These are phyloP conservation scores for Iberis amara DNA, from an alignment of 441 rosid species.

Conservation along the genomic window DNA sequence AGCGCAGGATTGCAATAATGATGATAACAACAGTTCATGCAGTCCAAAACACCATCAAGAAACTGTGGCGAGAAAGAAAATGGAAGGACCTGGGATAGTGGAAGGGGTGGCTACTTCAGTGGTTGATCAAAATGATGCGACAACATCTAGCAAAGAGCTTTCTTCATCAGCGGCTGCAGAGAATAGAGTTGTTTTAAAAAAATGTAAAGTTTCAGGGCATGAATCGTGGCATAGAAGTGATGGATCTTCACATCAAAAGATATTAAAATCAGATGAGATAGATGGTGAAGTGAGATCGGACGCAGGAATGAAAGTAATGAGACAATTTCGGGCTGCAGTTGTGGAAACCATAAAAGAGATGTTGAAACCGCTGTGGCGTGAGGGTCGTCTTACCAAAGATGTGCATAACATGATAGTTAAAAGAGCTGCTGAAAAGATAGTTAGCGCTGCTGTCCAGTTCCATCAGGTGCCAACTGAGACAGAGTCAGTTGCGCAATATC, in stretches of 20 bases:
- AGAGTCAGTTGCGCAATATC: constrained; percentile 55
- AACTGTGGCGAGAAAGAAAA: constrained; percentile 32
- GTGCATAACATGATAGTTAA: constrained; percentile 72
- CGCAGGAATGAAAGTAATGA: constrained; percentile 40
- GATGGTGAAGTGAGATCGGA: constrained; percentile 45
- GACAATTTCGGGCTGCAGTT: constrained; percentile 58
- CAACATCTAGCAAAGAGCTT: constrained; percentile 44
- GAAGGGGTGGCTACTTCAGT: constrained; percentile 50
- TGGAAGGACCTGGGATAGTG: constrained; percentile 30
- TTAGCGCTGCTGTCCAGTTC: constrained; percentile 48
- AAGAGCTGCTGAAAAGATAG: constrained; percentile 71
- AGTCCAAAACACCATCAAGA: constrained; percentile 38
- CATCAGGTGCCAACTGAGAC: constrained; percentile 55
- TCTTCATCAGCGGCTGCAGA: constrained; percentile 39
- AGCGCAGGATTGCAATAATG: constrained; percentile 36
- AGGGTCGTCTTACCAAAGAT: constrained; percentile 75
- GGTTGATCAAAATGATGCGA: constrained; percentile 40
- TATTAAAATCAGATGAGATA: constrained; percentile 32
- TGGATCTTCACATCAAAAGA: constrained; percentile 36
- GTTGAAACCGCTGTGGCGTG: constrained; percentile 78
- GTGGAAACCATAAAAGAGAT: constrained; percentile 63
- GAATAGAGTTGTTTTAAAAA: constrained; percentile 36
- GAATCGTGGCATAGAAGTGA: constrained; percentile 36
- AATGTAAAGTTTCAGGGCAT: constrained; percentile 31
- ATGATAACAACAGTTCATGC: constrained; percentile 43